These are phyloP conservation scores for Akebia trifoliata DNA, from an alignment of 164 flowering plant genomes.

Conservation along the genomic window DNA sequence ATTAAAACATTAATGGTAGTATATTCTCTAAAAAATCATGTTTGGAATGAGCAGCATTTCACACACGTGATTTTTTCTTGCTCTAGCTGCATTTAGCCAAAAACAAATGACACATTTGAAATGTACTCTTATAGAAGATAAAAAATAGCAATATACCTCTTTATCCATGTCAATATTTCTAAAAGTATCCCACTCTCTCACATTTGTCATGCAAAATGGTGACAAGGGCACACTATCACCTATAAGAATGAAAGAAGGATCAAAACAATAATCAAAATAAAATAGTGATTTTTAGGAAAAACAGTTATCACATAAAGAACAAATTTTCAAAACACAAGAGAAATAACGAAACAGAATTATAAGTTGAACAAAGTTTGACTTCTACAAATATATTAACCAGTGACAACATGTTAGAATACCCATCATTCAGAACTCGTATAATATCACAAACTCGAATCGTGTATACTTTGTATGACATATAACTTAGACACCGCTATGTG, in stretches of 20 bases:
- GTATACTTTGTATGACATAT: no score
- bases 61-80: no score
- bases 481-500: no score
- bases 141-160: conserved; percentile 51
- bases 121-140: background rate
- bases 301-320: background rate
- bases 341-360: background rate
- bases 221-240: conserved; percentile 78
- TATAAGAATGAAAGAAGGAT: conserved; percentile 27
- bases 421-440: no score
- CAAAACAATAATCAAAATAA: background rate
- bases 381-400: no score
- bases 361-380: no score
- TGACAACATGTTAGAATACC: no score
- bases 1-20: no score
- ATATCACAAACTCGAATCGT: no score
- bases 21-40: no score
- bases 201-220: conserved; percentile 77
- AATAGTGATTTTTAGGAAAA: background rate
- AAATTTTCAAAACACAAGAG: background rate
- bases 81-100: no score
- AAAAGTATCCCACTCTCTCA: conserved; percentile 76
- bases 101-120: background rate
- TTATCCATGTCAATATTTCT: conserved; percentile 93
- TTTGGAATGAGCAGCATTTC: no score